Evolutionary conservation across 2,329 filamentous ascomycete species (phyloP).

Genomic region (Chaetomium olivaceum): DNA sequence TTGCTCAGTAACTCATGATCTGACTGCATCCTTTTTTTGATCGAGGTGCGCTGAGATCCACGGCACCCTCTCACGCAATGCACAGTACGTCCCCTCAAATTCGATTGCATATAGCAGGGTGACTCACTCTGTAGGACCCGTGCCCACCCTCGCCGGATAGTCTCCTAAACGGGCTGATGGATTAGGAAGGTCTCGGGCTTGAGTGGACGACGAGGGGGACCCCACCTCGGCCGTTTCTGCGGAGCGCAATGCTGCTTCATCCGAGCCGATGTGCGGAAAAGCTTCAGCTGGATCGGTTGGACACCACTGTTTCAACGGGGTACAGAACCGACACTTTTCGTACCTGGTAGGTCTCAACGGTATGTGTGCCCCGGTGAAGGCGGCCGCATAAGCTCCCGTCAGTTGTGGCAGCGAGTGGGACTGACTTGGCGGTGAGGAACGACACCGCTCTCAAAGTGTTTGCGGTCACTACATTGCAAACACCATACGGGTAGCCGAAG

Average conservation of each 20-base stretch:
- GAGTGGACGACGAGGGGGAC: not conserved
- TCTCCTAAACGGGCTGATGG: not conserved
- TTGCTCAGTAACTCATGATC: no score
- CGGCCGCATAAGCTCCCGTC: not conserved
- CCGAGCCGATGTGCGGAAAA: not conserved
- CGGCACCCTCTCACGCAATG: no score
- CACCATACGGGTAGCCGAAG: not conserved
- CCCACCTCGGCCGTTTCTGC: not conserved
- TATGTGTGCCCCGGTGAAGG: no score
- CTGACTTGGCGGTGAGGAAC: not conserved
- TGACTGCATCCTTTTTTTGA: no score
- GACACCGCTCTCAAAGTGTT: not conserved
- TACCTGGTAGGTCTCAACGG: no score
- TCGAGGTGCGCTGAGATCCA: no score
- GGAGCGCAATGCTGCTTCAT: not conserved
- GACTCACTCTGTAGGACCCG: no score
- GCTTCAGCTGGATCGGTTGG: not conserved
- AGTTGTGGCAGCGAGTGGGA: not conserved
- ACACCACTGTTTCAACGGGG: no score
- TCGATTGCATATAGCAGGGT: no score
- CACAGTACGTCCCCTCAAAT: no score
- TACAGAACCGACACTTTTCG: no score
- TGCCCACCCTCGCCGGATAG: no score
- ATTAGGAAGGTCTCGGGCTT: slow-evolving; percentile 15
- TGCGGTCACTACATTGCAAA: not conserved